These are phyloP conservation scores for Lipomyces chichibuensis DNA, from an alignment of 805 yeast genomes.

Conservation along the genomic window DNA sequence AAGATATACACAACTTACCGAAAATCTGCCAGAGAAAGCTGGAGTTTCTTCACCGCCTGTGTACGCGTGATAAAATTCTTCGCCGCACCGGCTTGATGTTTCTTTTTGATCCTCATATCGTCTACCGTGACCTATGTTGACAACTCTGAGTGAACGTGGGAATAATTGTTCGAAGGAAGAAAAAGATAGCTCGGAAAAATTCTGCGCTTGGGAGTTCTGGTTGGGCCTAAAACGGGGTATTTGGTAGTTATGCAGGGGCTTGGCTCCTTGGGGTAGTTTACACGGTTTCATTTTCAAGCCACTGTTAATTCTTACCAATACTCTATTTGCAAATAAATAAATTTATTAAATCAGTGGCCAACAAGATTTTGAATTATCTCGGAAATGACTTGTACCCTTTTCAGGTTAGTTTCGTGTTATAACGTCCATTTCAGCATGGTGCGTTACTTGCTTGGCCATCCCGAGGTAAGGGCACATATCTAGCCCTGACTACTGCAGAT, in stretches of 20 bases:
- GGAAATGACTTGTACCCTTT: constrained; percentile 38
- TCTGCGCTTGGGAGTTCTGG: not conserved
- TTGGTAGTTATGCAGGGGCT: no score
- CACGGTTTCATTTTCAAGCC: no score
- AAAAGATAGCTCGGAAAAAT: not conserved
- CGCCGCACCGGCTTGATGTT: constrained; percentile 82
- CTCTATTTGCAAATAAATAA: not conserved
- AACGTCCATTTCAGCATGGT: constrained; percentile 35
- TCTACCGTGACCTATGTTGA: not conserved
- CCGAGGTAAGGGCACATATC: constrained; percentile 7
- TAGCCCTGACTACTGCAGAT: not conserved
- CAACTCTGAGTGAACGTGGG: not conserved
- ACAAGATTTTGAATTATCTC: constrained; percentile 19
- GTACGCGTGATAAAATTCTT: constrained; percentile 91
- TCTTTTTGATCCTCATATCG: constrained; percentile 68
- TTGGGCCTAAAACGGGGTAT: no score
- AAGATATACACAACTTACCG: constrained; percentile 36
- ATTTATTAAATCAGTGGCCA: not conserved
- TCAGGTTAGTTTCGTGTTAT: constrained; percentile 20
- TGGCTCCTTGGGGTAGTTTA: no score
- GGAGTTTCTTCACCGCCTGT: constrained; percentile 89
- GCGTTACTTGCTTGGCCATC: constrained; percentile 38
- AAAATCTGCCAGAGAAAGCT: constrained; percentile 93
- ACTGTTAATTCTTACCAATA: no score
- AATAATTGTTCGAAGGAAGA: no score